These are phyloP conservation scores for Triticum monococcum DNA, from an alignment of 176 grass and related monocot genomes.

Conservation along the genomic window DNA sequence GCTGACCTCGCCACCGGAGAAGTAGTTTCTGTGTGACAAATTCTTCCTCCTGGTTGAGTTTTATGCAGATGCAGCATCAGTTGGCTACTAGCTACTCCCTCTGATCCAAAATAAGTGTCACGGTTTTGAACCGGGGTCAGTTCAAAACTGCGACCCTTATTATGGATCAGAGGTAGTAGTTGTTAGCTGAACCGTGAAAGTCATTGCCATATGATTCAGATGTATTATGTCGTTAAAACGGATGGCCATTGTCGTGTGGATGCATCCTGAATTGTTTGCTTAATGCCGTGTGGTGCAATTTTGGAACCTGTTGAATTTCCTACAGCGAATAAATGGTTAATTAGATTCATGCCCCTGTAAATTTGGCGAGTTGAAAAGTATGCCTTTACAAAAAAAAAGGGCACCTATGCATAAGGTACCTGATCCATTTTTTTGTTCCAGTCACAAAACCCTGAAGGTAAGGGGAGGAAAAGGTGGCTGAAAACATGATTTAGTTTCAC, in stretches of 20 bases:
- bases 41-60: not conserved
- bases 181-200: not conserved
- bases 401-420: too few relatives aligned
- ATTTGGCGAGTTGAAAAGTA: too few relatives aligned
- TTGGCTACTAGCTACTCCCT: not conserved
- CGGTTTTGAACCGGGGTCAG: too few relatives aligned
- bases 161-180: not conserved
- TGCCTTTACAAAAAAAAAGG: too few relatives aligned
- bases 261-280: not conserved
- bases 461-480: too few relatives aligned
- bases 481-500: too few relatives aligned
- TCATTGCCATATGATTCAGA: not conserved
- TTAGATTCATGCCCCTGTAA: too few relatives aligned
- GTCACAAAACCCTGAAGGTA: too few relatives aligned
- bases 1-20: constrained; percentile 57
- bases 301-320: not conserved
- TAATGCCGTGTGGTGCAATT: not conserved
- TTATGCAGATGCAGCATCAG: not conserved
- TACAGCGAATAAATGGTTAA: not conserved
- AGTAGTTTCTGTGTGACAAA: constrained; percentile 25
- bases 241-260: too few relatives aligned
- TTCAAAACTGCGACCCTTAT: too few relatives aligned
- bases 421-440: too few relatives aligned
- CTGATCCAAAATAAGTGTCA: too few relatives aligned
- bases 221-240: not conserved